Evolutionary conservation across 2,329 filamentous ascomycete species (phyloP), one percentile per base, ranked within the genome.

Genomic region (Truncatella angustata): DNA sequence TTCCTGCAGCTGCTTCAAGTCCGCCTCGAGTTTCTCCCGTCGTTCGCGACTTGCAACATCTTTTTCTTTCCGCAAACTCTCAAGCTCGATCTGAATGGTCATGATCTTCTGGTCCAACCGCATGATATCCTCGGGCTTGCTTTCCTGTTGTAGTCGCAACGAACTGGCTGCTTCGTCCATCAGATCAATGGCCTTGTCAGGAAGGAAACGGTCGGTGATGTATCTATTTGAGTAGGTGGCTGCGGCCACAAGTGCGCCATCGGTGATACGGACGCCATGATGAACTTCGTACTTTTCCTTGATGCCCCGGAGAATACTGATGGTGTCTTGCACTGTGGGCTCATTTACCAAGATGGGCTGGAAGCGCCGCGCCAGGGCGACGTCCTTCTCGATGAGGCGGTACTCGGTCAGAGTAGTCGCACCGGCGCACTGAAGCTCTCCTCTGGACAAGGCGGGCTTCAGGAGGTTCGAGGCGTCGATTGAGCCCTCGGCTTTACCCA

Each of bases 231-330:
- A 94, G 66, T 95, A 89, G 0, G 90, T 89, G 2, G 93, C 92
- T 2, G 94, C 93, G 2, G 94, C 91, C 12, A 99, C 93, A 10
- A 97, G 75, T 5, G 94, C 91, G 2, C 88, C 87, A 63, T 97
- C 94, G 0, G 91, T 96, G 59, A 99, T 97, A 50, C 92, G 82
- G 0, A 97, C 93, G 71, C 94, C 93, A 64, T 99, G 94, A 60
- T 97, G 94, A 0, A 97, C 90, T 69, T 97, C 94, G 64, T 99
- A 99, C 59, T 91, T 90, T 65, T 97, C 92, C 66, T 97, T 97
- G 75, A 99, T 97, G 45, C 93, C 94, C 64, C 94, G 85, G 1
- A 99, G 76, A 52, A 99, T 97, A 47, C 91, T 96, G 56, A 99
- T 92, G 0, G 94, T 97, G 60, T 97, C 92, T 60, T 90, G 85